Base-by-base conservation (phyloP, 208 protist species). In the Trypanosoma avium region DNA sequence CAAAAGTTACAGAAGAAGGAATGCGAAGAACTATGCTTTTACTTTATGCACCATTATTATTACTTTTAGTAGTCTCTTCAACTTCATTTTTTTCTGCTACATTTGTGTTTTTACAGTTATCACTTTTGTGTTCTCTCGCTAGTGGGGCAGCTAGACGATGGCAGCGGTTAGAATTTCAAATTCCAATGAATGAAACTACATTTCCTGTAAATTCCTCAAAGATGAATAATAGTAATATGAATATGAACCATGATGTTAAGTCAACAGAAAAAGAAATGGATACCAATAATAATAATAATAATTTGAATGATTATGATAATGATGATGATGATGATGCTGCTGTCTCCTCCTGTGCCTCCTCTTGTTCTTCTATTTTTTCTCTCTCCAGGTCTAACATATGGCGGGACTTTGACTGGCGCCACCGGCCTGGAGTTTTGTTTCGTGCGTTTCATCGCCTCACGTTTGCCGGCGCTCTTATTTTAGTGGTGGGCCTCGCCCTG, bases 391-490 rank as follows among this genome's bases (percentile, higher is more conserved):
- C n/a, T n/a, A n/a, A n/a, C n/a, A n/a, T n/a, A n/a, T n/a, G n/a
- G n/a, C n/a, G n/a, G n/a, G n/a, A n/a, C n/a, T n/a, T n/a, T n/a
- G n/a, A n/a, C n/a, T n/a, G n/a, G n/a, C 36, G 29, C 24, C 27
- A 32, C 6, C 57, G 49, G 17, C 55, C 55, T 0, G 66, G 66
- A 19, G 26, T 63, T n/a, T 27, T 65, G 43, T 26, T 72, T 9
- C 66, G 66, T 17, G 54, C 57, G 21, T 55, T 61, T 50, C 43
- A 57, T 19, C 66, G 66, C 13, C 4, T 73, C 29, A 53, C 30
- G 5, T 49, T 58, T n/a, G n/a, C 43, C 7, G 27, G 26, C 13
- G 67, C 21, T 1, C n/a, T 67, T 17, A n/a, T 49, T 21, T 13
- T 67, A 4, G 35, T 59, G 10, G n/a, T 73, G 6, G 27, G 35